Conservation (phyloP, 805 yeast genomes). For the Pichia gijzeniarum region DNA sequence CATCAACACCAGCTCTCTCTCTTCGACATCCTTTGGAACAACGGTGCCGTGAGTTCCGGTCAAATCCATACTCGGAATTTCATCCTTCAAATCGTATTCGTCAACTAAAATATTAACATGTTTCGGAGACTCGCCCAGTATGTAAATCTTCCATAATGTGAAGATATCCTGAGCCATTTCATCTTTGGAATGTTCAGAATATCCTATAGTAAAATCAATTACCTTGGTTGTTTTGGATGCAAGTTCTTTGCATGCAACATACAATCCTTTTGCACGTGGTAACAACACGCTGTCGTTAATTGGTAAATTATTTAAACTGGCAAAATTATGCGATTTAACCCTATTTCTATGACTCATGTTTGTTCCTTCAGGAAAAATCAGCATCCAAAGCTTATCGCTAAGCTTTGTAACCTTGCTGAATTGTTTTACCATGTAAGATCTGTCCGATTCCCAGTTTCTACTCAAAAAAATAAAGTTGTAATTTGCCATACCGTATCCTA, state of each 20-base stretch:
- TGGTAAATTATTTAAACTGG: slow-evolving; percentile 42
- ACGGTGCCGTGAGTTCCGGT: slow-evolving; percentile 37
- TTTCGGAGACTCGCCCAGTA: slow-evolving; percentile 68
- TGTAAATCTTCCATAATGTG: slow-evolving; percentile 55
- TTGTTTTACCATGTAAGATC: slow-evolving; percentile 46
- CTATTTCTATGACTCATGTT: slow-evolving; percentile 66
- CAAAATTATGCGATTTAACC: slow-evolving; percentile 49
- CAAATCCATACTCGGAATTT: slow-evolving; percentile 26
- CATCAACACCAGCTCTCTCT: slow-evolving; percentile 39
- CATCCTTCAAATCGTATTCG: slow-evolving; percentile 38
- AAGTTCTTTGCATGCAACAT: slow-evolving; percentile 55
- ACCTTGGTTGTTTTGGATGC: slow-evolving; percentile 46
- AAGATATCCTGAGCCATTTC: slow-evolving; percentile 75
- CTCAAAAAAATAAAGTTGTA: slow-evolving; percentile 74
- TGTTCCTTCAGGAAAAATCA: slow-evolving; percentile 94
- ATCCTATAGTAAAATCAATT: slow-evolving; percentile 81
- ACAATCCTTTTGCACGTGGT: slow-evolving; percentile 82
- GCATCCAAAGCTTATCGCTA: slow-evolving; percentile 46
- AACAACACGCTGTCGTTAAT: slow-evolving; percentile 48
- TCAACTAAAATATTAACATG: slow-evolving; percentile 59
- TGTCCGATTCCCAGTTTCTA: slow-evolving; percentile 83
- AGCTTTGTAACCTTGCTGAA: slow-evolving; percentile 42
- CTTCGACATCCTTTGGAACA: slow-evolving; percentile 36
- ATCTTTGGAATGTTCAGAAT: slow-evolving; percentile 56
- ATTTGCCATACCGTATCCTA: slow-evolving; percentile 82